Evolutionary conservation across 345 rosid genomes (phyloP), one percentile per base, ranked within the genome.

Genomic region (Boechera stricta): DNA sequence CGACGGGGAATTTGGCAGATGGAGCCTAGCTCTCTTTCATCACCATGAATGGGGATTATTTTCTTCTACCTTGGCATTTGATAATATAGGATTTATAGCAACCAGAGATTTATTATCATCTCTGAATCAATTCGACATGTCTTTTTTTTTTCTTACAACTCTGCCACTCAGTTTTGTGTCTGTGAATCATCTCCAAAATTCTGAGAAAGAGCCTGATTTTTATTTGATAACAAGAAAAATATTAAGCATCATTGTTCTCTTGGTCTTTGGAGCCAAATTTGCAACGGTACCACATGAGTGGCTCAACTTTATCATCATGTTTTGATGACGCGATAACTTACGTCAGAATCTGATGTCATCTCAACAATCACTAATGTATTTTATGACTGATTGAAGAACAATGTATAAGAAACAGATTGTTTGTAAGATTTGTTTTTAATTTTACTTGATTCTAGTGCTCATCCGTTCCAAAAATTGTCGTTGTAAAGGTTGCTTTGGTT

Each of bases 1-100:
- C 96, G 5, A 86, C 86, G 87, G 82, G 90, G 85, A 87, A 94
- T 47, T 72, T 85, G n/a, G 94, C 85, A 12, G 96, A 92, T 66
- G 98, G 94, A 29, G 82, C 87, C 1, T 86, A 86, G 77, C 69
- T 72, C 15, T 39, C 33, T 36, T 61, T 38, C 53, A 32, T 31
- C 21, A 45, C 10, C 48, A 18, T 59, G 12, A 18, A 11, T 32
- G 6, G 47, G 8, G 32, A 39, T 48, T 56, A 47, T 31, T 32
- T 66, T 66, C 70, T 49, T 48, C 61, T 38, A 24, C 45, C 21
- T 54, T 69, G 12, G 12, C 62, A 38, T 41, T 56, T 29, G 64
- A 42, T 21, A 45, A 54, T 31, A 44, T 54, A 39, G 31, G 3
- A 2, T 32, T 41, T 42, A 0, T 55, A 54, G 36, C 60, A 11